Evolutionary conservation across 2,329 filamentous ascomycete species (phyloP).

Genomic region (Aaosphaeria pasadenensis): DNA sequence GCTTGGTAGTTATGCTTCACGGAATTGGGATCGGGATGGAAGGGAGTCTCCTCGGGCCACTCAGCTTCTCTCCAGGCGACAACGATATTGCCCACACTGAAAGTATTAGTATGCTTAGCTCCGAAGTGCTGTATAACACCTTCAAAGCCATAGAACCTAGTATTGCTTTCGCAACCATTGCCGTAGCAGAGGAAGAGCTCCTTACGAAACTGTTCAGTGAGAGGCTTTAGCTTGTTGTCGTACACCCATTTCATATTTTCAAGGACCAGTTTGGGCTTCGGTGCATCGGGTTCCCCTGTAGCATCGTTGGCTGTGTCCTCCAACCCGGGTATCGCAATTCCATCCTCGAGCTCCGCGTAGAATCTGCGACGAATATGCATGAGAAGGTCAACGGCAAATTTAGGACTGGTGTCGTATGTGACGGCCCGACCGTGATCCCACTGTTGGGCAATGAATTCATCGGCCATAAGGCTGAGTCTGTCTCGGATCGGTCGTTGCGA

Average conservation of each 20-base stretch:
- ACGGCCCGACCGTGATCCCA: conserved; percentile 66
- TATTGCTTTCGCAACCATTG: conserved; percentile 58
- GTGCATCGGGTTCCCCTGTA: neutral
- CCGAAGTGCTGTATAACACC: conserved; percentile 79
- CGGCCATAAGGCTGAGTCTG: conserved; percentile 63
- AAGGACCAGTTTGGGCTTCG: conserved; percentile 61
- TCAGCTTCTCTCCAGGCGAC: conserved; percentile 74
- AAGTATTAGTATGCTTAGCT: conserved; percentile 70
- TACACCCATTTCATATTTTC: conserved; percentile 88
- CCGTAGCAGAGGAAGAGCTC: conserved; percentile 73
- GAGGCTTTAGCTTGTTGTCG: conserved; percentile 70
- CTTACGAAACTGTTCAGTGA: conserved; percentile 63
- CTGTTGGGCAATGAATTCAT: conserved; percentile 63
- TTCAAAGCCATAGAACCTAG: conserved; percentile 72
- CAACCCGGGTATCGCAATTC: neutral
- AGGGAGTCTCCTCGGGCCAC: conserved; percentile 75
- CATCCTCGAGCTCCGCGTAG: conserved; percentile 42
- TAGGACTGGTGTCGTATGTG: conserved; percentile 60
- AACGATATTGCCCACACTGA: conserved; percentile 69
- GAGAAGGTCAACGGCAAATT: conserved; percentile 71
- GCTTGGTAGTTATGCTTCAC: conserved; percentile 39
- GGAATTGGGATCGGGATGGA: conserved; percentile 58
- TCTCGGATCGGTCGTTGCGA: conserved; percentile 65
- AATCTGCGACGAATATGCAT: conserved; percentile 66
- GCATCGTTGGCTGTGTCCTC: neutral